Evolutionary conservation across 169 alveolate species (phyloP).

Genomic region (Theileria orientalis): DNA sequence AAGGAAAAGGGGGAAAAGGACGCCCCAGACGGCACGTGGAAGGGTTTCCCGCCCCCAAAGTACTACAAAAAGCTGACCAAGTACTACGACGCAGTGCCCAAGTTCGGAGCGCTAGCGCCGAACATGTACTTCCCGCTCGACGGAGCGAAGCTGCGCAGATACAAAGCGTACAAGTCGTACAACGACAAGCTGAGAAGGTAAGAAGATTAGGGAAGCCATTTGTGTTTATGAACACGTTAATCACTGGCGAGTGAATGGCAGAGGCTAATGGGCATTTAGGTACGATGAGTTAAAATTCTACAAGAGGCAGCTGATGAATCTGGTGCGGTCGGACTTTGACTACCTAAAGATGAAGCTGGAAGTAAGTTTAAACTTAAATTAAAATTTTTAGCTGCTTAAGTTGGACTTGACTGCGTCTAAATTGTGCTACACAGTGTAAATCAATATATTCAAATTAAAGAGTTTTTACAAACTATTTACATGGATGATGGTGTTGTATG

Average conservation of each 20-base stretch:
- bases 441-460: too few relatives aligned
- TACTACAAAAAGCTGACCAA: slow-evolving; percentile 6
- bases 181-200: slow-evolving; percentile 3
- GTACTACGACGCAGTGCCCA: slow-evolving; percentile 28
- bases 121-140: slow-evolving; percentile 1
- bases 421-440: too few relatives aligned
- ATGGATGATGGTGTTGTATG: too few relatives aligned
- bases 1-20: neutral
- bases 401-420: too few relatives aligned
- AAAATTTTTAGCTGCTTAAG: neutral
- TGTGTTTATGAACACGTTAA: too few relatives aligned
- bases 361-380: neutral
- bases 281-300: neutral
- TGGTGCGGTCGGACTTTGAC: neutral
- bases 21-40: slow-evolving; percentile 8
- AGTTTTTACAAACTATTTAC: too few relatives aligned
- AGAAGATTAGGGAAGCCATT: neutral
- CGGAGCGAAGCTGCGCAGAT: slow-evolving; percentile 40
- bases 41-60: slow-evolving; percentile 54
- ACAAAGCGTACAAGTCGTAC: slow-evolving; percentile 4
- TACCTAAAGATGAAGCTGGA: neutral
- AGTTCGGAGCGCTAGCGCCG: neutral
- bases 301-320: neutral
- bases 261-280: too few relatives aligned
- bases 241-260: neutral